phyloP scores from a whole-genome alignment of 306 rosid species.

The Vigna trinervia region DNA sequence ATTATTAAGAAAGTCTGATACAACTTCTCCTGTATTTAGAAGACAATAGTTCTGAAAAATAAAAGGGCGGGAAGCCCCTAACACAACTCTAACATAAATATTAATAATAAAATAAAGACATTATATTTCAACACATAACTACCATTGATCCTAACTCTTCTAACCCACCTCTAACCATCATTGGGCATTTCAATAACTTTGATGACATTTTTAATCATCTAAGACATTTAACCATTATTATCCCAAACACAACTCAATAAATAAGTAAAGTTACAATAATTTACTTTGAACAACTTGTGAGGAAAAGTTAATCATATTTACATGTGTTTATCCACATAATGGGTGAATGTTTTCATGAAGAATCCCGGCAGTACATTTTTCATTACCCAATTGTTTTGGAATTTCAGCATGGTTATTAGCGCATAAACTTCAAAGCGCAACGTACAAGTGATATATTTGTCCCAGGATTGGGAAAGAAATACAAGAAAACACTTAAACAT shows the following conservation, averaged over 20 bases:
- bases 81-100: too few species aligned
- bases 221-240: background rate
- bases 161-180: background rate
- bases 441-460: background rate
- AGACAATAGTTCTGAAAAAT: too few species aligned
- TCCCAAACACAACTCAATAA: background rate
- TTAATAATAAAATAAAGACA: too few species aligned
- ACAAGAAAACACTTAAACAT: slow-evolving; percentile 24
- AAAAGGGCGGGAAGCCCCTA: too few species aligned
- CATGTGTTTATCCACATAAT: background rate
- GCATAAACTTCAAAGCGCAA: background rate
- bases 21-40: too few species aligned
- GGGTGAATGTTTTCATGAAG: background rate
- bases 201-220: background rate
- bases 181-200: background rate
- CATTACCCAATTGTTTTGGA: background rate
- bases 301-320: background rate
- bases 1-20: too few species aligned
- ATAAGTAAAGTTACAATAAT: background rate
- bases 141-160: too few species aligned
- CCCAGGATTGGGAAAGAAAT: slow-evolving; percentile 10
- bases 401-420: slow-evolving; percentile 22
- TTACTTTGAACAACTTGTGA: background rate
- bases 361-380: background rate
- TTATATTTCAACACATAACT: too few species aligned